A percentile compares a stretch with the other conserved stretches of the same genome.
Evolutionary conservation across 352 stramenopile genomes (phyloP).

Genomic region (Globisporangium cederbergense): DNA sequence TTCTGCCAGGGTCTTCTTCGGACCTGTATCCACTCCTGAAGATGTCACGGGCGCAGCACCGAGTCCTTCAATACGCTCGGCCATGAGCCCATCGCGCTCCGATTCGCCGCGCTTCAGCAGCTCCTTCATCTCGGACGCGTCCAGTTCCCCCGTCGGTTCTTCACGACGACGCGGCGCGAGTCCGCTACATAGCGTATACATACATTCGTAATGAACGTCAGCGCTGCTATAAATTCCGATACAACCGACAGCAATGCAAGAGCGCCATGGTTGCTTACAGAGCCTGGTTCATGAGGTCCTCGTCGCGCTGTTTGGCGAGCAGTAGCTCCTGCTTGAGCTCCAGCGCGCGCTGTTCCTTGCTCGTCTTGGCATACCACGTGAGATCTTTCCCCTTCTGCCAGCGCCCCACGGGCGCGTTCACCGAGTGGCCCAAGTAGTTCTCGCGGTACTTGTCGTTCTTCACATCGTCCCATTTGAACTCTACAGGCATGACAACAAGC

Average conservation of each 20-base stretch:
- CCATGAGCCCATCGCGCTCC: slow-evolving; percentile 61
- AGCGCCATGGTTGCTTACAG: slow-evolving; percentile 43
- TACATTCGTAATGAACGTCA: neutral
- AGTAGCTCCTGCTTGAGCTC: slow-evolving; percentile 61
- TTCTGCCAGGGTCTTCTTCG: slow-evolving; percentile 69
- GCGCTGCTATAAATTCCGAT: neutral
- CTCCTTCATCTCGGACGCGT: slow-evolving; percentile 82
- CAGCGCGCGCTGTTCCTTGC: slow-evolving; percentile 43
- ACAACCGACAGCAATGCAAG: neutral
- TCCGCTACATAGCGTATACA: slow-evolving; percentile 32
- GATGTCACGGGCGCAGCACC: slow-evolving; percentile 62
- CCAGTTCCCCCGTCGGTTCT: slow-evolving; percentile 45
- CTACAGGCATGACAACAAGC: slow-evolving; percentile 18
- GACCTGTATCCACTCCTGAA: slow-evolving; percentile 35
- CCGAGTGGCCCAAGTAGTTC: slow-evolving; percentile 88
- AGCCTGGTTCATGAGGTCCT: slow-evolving; percentile 89
- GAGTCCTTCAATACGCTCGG: slow-evolving; percentile 83
- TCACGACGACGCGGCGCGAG: slow-evolving; percentile 54
- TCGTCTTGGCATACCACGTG: slow-evolving; percentile 86
- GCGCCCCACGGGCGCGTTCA: slow-evolving; percentile 82
- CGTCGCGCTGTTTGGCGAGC: slow-evolving; percentile 77
- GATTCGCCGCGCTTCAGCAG: slow-evolving; percentile 76
- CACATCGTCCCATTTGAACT: slow-evolving; percentile 94
- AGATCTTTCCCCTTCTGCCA: slow-evolving; percentile 91
- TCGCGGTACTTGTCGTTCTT: slow-evolving; percentile 93